Conservation (phyloP, 768 basidiomycete genomes). For the Podaxis carcinomalis region DNA sequence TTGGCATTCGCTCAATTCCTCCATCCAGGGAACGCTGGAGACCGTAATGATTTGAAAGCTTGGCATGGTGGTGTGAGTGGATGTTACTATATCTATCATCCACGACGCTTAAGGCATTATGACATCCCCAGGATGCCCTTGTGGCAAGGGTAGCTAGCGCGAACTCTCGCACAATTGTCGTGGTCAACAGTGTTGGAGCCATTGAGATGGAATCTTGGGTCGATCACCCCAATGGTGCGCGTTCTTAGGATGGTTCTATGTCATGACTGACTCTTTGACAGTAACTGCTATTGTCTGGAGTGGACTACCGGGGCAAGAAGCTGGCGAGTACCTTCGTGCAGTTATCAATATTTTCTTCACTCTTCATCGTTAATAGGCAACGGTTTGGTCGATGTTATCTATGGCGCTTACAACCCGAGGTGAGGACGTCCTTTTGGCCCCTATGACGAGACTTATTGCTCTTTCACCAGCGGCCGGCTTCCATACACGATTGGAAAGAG, state of each 20-base stretch:
- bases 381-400: conserved; percentile 52
- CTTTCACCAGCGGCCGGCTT: conserved; percentile 32
- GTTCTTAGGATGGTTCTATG: not conserved
- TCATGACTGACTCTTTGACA: not conserved
- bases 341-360: not conserved
- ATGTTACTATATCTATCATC: not conserved
- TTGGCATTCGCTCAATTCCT: not conserved
- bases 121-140: conserved; percentile 33
- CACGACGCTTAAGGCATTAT: not conserved
- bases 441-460: not conserved
- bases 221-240: conserved; percentile 44
- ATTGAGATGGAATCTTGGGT: conserved; percentile 57
- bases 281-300: conserved; percentile 33
- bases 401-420: conserved; percentile 58
- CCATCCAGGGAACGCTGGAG: conserved; percentile 43
- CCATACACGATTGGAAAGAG: conserved; percentile 54
- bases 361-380: conserved; percentile 36
- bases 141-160: conserved; percentile 46
- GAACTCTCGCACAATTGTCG: conserved; percentile 61
- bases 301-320: conserved; percentile 61
- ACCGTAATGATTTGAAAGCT: conserved; percentile 45
- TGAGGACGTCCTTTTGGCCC: conserved; percentile 15
- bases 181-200: conserved; percentile 63
- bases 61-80: conserved; percentile 44
- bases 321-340: conserved; percentile 29